Percentiles rank a stretch among this genome's conserved stretches.
Evolutionary conservation across 2,329 filamentous ascomycete genomes (phyloP).

Genomic region (Fusarium albidum): DNA sequence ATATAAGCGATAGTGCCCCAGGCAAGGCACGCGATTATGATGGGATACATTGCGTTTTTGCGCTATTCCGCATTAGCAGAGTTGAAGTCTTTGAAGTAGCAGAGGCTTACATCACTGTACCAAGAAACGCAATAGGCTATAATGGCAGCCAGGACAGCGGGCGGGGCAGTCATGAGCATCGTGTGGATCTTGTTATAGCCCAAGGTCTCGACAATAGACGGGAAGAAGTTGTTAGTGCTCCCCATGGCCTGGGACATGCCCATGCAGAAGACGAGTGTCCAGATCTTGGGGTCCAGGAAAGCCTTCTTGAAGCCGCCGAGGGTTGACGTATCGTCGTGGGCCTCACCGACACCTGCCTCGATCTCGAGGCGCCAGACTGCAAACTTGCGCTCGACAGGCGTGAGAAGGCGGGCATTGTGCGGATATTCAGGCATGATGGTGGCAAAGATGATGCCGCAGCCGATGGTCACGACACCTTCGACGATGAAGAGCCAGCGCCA

Average conservation of each 20-base stretch:
- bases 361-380: slow-evolving; percentile 7
- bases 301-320: slow-evolving; percentile 38
- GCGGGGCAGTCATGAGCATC: slow-evolving; percentile 33
- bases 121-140: too few relatives aligned
- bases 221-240: slow-evolving; percentile 34
- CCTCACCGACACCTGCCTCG: slow-evolving; percentile 10
- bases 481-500: slow-evolving; percentile 23
- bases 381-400: slow-evolving; percentile 7
- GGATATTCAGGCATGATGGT: slow-evolving; percentile 13
- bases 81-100: slow-evolving; percentile 27
- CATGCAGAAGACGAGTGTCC: not conserved
- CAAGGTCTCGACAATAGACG: slow-evolving; percentile 33
- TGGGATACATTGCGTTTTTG: slow-evolving; percentile 4
- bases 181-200: slow-evolving; percentile 41
- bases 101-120: too few relatives aligned
- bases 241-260: too few relatives aligned
- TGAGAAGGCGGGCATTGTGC: not conserved
- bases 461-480: slow-evolving; percentile 8
- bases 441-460: slow-evolving; percentile 8
- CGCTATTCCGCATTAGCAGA: slow-evolving; percentile 32
- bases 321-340: slow-evolving; percentile 2
- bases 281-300: slow-evolving; percentile 8
- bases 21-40: not conserved
- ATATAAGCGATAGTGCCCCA: slow-evolving; percentile 1
- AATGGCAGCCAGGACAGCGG: slow-evolving; percentile 25